Evolutionary conservation across 805 yeast species (phyloP).

Genomic region (Barnettozyma sucrosica): DNA sequence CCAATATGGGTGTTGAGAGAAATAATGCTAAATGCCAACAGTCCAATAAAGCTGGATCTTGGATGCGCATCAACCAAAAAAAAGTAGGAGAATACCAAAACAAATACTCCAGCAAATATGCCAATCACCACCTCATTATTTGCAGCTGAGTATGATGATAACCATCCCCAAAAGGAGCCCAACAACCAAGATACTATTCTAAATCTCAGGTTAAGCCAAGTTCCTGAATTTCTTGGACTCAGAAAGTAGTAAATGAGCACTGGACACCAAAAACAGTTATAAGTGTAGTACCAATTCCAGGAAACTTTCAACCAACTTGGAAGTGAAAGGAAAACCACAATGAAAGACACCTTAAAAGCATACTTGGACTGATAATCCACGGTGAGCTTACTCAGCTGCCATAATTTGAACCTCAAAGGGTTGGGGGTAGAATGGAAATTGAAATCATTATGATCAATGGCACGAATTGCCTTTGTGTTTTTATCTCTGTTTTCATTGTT

Average conservation of each 20-base stretch:
- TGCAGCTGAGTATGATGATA: constrained; percentile 25
- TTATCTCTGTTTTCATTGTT: constrained; percentile 3
- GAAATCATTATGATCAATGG: constrained; percentile 38
- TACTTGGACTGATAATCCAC: constrained; percentile 37
- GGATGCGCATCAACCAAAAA: constrained; percentile 34
- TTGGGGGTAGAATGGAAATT: constrained; percentile 34
- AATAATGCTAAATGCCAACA: constrained; percentile 37
- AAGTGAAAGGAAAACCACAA: constrained; percentile 32
- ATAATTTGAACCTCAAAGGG: constrained; percentile 32
- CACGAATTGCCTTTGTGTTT: constrained; percentile 25
- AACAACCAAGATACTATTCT: constrained; percentile 31
- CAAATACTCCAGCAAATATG: constrained; percentile 34
- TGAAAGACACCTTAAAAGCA: constrained; percentile 36
- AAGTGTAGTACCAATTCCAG: constrained; percentile 36
- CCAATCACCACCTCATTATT: constrained; percentile 36
- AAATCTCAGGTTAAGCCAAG: constrained; percentile 29
- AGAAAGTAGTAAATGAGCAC: constrained; percentile 31
- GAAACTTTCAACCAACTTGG: constrained; percentile 40
- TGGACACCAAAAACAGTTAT: constrained; percentile 41
- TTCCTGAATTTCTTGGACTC: constrained; percentile 37
- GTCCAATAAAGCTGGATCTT: constrained; percentile 37
- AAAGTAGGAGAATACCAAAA: constrained; percentile 29
- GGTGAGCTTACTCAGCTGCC: constrained; percentile 31
- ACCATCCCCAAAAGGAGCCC: constrained; percentile 45
- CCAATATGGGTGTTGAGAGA: constrained; percentile 27